Base-by-base conservation (phyloP, 495 filamentous ascomycete species). In the Penicillium robsamsonii region DNA sequence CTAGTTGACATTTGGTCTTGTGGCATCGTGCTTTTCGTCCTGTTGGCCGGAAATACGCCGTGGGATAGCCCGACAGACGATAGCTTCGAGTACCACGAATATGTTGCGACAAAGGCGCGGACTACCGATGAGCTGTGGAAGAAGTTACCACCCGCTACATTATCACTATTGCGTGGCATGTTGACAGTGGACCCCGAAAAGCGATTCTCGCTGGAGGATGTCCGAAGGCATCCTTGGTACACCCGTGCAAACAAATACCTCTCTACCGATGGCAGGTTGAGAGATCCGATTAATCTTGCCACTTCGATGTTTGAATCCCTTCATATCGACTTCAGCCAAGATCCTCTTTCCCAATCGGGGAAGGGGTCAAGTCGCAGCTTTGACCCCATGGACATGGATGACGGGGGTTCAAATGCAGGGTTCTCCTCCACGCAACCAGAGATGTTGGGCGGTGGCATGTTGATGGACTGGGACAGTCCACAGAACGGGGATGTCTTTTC, bases 1-100 rank as follows among this genome's bases (percentile, higher is more conserved):
- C 74, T 90, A 49, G 88, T 89, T 30, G 94, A 99, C 64, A 92
- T 99, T 45, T 99, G 94, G 94, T 96, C 92, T 35, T 96, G 91
- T 60, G 94, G 92, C 15, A 90, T 99, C 37, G 94, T 99, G 31
- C 78, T 99, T 9, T 99, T 99, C 65, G 94, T 97, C 40, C 77
- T 99, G 5, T 72, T 99, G 17, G 91, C 92, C 5, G 94, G 94
- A 11, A 99, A 99, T 70, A 99, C 94, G 2, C 94, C 94, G 0
- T 99, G 94, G 94, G 95, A 97, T 63, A 89, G 94, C 64, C 94
- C 94, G 2, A 91, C 91, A 11, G 71, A 81, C 20, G 75, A 81
- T 55, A 90, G 87, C 65, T 91, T 86, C 76, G 90, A 95, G 68
- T 95, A 86, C 64, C 79, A 87, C 61, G 90, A 96, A 72, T 97